Evolutionary conservation across 2,329 filamentous ascomycete species (phyloP).

Genomic region (Aspergillus tanneri): DNA sequence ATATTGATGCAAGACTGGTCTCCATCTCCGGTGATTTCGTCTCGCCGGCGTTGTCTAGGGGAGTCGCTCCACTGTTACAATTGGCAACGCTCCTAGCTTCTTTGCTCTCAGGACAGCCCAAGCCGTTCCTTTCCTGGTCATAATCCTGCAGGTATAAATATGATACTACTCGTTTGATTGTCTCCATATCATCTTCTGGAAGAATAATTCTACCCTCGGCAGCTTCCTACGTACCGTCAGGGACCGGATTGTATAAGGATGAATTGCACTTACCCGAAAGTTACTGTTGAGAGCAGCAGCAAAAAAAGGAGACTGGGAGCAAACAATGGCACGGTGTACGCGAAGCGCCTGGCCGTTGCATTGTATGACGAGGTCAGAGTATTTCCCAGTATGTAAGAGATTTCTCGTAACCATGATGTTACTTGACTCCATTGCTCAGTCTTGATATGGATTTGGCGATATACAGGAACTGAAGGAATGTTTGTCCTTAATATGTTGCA

Average conservation of each 20-base stretch:
- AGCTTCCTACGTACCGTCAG: conserved; percentile 4
- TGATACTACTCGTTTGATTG: conserved; percentile 4
- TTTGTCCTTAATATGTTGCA: too few relatives aligned
- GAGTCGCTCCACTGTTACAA: too few relatives aligned
- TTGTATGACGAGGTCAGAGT: conserved; percentile 2
- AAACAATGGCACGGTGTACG: conserved; percentile 14
- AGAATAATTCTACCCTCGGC: too few relatives aligned
- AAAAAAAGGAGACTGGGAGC: conserved; percentile 12
- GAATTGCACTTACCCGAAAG: conserved; percentile 8
- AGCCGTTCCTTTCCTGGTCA: neutral
- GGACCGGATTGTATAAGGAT: neutral
- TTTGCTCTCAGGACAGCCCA: too few relatives aligned
- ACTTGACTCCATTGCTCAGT: too few relatives aligned
- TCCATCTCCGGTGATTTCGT: too few relatives aligned
- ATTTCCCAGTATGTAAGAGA: neutral
- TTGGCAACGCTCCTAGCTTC: too few relatives aligned
- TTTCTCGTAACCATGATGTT: neutral
- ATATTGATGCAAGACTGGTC: too few relatives aligned
- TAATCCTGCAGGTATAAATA: conserved; percentile 12
- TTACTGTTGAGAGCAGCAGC: conserved; percentile 3
- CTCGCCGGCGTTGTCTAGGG: too few relatives aligned
- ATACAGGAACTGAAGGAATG: too few relatives aligned
- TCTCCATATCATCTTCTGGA: conserved; percentile 12
- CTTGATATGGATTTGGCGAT: too few relatives aligned
- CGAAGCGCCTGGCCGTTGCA: conserved; percentile 14